Percentiles rank a stretch among this genome's conserved stretches.
These are phyloP conservation scores for Calamus simplicifolius DNA, from an alignment of 176 grass and related monocot species.

Conservation along the genomic window DNA sequence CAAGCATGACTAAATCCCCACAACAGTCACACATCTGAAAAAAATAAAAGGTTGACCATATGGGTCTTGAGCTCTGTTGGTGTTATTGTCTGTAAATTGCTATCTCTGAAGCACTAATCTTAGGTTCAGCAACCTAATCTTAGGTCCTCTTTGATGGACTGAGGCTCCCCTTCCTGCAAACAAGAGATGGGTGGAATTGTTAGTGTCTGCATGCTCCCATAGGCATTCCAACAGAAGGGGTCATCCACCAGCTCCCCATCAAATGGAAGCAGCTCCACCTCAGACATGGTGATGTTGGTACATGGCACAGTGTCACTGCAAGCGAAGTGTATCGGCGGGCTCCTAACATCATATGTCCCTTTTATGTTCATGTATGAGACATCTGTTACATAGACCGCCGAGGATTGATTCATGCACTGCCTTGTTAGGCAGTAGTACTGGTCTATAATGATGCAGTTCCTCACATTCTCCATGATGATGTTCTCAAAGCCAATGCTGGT, in stretches of 20 bases:
- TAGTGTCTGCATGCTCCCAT: constrained; percentile 40
- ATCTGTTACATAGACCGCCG: constrained; percentile 48
- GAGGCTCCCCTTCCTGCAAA: constrained; percentile 63
- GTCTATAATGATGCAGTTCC: constrained; percentile 76
- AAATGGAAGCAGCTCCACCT: constrained; percentile 55
- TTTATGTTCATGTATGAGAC: constrained; percentile 49
- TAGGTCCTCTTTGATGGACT: constrained; percentile 54
- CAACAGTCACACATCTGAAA: no score
- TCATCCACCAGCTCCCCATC: constrained; percentile 18
- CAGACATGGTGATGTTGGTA: constrained; percentile 62
- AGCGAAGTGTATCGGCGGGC: constrained; percentile 50
- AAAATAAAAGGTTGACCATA: no score
- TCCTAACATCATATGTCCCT: constrained; percentile 47
- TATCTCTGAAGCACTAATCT: not conserved
- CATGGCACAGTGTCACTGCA: constrained; percentile 65
- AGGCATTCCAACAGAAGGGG: constrained; percentile 77
- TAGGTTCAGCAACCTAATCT: constrained; percentile 28
- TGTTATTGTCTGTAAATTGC: no score
- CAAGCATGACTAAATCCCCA: no score
- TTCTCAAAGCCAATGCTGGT: constrained; percentile 37
- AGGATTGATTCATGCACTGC: constrained; percentile 56
- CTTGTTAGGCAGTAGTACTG: constrained; percentile 66
- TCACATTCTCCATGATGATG: constrained; percentile 60
- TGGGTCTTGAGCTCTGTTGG: no score
- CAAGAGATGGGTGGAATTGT: constrained; percentile 56